Percentiles rank a stretch among this genome's conserved stretches.
Conservation (phyloP, 2,329 filamentous ascomycete species). For the Capronia coronata region DNA sequence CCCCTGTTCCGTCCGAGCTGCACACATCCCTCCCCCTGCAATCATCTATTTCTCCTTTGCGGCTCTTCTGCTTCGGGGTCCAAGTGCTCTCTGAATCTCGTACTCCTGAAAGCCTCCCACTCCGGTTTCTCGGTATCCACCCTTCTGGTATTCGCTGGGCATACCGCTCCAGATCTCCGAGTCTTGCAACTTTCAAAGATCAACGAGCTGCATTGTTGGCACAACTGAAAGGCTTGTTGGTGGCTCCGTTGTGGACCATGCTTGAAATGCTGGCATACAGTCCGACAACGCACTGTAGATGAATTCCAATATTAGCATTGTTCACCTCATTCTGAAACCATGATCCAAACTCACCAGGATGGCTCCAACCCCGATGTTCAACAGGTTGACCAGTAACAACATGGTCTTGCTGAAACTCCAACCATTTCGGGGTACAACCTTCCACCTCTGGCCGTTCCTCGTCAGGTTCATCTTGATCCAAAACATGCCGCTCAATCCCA, state of each 20-base stretch:
- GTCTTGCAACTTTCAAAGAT: no score
- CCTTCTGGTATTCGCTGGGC: no score
- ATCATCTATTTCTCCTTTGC: no score
- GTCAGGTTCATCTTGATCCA: slow-evolving; percentile 36
- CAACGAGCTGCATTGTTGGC: background rate
- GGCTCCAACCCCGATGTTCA: slow-evolving; percentile 18
- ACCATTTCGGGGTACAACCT: slow-evolving; percentile 2
- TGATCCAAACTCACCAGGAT: slow-evolving; percentile 15
- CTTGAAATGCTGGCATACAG: slow-evolving; percentile 29
- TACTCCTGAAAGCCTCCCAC: no score
- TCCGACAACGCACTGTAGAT: slow-evolving; percentile 28
- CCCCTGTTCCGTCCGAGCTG: no score
- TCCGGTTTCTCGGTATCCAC: no score
- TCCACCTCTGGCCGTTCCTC: slow-evolving; percentile 11
- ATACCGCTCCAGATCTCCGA: no score
- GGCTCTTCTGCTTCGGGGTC: no score
- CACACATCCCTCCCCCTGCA: no score
- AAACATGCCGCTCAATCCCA: slow-evolving; percentile 33
- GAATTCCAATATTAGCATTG: slow-evolving; percentile 4
- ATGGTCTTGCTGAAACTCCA: slow-evolving; percentile 10
- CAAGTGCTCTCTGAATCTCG: no score
- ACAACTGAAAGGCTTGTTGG: slow-evolving; percentile 17
- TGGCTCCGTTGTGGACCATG: slow-evolving; percentile 18
- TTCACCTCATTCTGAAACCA: background rate
- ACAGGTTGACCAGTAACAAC: slow-evolving; percentile 17